Percentiles rank a stretch among this genome's conserved stretches.
These are phyloP conservation scores for Fusarium sp. DNA, from an alignment of 2,329 filamentous ascomycete species.

Conservation along the genomic window DNA sequence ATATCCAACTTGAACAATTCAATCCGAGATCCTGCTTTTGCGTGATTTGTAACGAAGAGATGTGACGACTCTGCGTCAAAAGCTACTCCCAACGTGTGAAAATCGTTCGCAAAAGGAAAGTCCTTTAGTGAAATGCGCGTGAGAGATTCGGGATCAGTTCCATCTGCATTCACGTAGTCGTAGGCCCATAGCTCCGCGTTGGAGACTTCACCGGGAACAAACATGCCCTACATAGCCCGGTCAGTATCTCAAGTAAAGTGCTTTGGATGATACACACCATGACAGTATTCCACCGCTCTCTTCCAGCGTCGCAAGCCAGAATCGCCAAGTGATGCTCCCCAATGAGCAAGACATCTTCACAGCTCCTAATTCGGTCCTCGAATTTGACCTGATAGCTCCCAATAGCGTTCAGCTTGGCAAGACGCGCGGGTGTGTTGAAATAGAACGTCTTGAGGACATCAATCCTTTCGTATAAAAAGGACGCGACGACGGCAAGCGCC, in stretches of 20 bases:
- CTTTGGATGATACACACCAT: constrained; percentile 45
- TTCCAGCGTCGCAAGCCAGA: constrained; percentile 51
- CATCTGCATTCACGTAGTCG: constrained; percentile 45
- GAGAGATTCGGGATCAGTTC: constrained; percentile 32
- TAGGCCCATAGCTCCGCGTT: constrained; percentile 50
- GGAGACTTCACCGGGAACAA: constrained; percentile 21
- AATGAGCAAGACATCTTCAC: constrained; percentile 52
- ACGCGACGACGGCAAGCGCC: constrained; percentile 12
- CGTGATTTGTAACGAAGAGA: constrained; percentile 52
- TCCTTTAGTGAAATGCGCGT: constrained; percentile 33
- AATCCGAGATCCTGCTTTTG: constrained; percentile 47
- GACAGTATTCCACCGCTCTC: constrained; percentile 54
- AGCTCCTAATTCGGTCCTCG: constrained; percentile 50
- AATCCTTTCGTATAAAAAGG: constrained; percentile 28
- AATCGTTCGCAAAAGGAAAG: constrained; percentile 44
- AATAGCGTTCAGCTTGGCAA: constrained; percentile 44
- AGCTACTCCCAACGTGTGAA: constrained; percentile 54
- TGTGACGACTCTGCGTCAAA: constrained; percentile 49
- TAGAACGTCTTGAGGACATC: constrained; percentile 36
- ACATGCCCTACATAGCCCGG: constrained; percentile 37
- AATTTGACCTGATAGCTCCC: constrained; percentile 47
- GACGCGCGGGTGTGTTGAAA: constrained; percentile 45
- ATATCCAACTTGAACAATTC: constrained; percentile 53
- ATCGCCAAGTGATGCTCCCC: constrained; percentile 50
- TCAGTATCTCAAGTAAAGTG: not conserved